Evolutionary conservation across 768 basidiomycete species (phyloP).

Genomic region (Nidularia pulvinata): DNA sequence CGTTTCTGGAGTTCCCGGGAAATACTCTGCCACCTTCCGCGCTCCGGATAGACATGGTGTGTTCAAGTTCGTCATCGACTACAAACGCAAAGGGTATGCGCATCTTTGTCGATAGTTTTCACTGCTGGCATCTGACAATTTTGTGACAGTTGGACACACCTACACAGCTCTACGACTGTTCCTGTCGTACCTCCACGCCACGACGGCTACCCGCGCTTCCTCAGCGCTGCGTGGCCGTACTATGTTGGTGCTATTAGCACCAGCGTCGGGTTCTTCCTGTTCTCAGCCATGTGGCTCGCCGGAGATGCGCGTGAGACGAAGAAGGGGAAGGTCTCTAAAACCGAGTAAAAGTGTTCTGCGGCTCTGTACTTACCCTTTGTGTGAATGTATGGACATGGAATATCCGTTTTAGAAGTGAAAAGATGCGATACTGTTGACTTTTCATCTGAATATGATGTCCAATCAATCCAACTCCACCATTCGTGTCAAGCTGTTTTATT

Average conservation of each 20-base stretch:
- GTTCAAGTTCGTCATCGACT: conserved; percentile 94
- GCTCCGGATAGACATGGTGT: conserved; percentile 97
- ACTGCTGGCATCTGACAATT: conserved; percentile 2
- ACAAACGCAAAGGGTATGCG: conserved; percentile 85
- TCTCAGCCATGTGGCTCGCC: conserved; percentile 85
- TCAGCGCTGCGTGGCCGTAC: conserved; percentile 96
- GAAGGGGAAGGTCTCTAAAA: conserved; percentile 43
- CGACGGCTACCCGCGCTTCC: conserved; percentile 94
- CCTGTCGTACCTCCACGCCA: conserved; percentile 93
- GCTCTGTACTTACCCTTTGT: no score
- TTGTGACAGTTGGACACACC: conserved; percentile 66
- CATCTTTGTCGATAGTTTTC: conserved; percentile 1
- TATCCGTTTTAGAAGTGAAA: no score
- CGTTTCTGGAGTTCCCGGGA: conserved; percentile 53
- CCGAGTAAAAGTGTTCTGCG: conserved; percentile 41
- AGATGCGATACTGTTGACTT: no score
- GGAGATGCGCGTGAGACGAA: conserved; percentile 72
- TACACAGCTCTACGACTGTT: conserved; percentile 74
- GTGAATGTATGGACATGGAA: no score
- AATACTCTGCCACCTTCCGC: conserved; percentile 83
- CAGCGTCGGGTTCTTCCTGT: conserved; percentile 81
- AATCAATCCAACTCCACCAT: no score
- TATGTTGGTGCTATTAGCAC: conserved; percentile 92
- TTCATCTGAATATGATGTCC: no score
- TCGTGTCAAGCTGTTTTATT: no score